A percentile compares a stretch with the other conserved stretches of the same genome.
phyloP scores from a whole-genome alignment of 139 green algal species.

The Axilococcus clingmanii region DNA sequence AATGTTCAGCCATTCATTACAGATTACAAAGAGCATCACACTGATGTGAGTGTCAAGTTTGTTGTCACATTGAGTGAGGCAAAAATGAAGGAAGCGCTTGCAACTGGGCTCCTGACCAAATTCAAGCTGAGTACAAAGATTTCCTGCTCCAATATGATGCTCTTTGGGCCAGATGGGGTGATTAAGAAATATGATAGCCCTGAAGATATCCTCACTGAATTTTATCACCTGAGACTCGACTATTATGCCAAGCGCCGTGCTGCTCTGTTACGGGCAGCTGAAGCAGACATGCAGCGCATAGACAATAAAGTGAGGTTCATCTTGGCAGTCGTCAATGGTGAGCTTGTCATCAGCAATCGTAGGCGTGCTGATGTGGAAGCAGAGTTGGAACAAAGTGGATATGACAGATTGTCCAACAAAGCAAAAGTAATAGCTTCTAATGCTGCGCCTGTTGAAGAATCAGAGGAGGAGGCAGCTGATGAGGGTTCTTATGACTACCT shows the following conservation, averaged over 20 bases:
- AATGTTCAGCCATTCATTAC: slow-evolving; percentile 37
- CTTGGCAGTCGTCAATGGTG: slow-evolving; percentile 73
- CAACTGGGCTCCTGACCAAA: slow-evolving; percentile 61
- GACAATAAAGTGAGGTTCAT: slow-evolving; percentile 92
- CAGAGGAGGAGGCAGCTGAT: slow-evolving; percentile 33
- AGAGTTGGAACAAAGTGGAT: slow-evolving; percentile 69
- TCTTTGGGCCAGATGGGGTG: slow-evolving; percentile 79
- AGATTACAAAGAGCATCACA: slow-evolving; percentile 90
- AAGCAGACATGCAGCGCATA: slow-evolving; percentile 65
- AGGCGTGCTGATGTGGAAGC: slow-evolving; percentile 74
- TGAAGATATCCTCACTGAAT: slow-evolving; percentile 84
- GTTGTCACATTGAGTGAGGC: slow-evolving; percentile 54
- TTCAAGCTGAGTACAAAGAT: slow-evolving; percentile 90
- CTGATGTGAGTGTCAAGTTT: slow-evolving; percentile 86
- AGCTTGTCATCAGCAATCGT: slow-evolving; percentile 75
- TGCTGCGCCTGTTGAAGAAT: slow-evolving; percentile 1
- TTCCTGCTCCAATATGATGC: slow-evolving; percentile 91
- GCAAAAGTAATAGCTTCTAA: slow-evolving; percentile 18
- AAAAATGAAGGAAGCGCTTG: slow-evolving; percentile 48
- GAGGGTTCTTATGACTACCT: slow-evolving; percentile 88
- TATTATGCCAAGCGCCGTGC: slow-evolving; percentile 75
- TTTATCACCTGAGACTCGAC: slow-evolving; percentile 78
- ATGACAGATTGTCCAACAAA: slow-evolving; percentile 51
- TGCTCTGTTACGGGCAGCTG: slow-evolving; percentile 53
- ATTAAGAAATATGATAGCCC: slow-evolving; percentile 87